Conservation (phyloP, 495 filamentous ascomycete genomes). For the Hypomontagnella monticulosa region DNA sequence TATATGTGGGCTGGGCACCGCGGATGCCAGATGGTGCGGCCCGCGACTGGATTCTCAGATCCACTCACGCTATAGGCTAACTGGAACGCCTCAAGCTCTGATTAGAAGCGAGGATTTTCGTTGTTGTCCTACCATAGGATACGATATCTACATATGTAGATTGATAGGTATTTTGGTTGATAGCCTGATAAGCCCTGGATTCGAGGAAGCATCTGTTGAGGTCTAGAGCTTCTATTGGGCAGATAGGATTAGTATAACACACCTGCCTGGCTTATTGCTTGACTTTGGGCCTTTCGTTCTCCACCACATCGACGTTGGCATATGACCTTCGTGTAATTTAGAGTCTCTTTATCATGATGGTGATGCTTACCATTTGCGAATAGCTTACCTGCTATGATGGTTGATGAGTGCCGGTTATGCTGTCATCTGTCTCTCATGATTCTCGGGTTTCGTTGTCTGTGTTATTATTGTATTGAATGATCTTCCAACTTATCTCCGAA, state of each 20-base stretch:
- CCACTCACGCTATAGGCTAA: slow-evolving; percentile 1
- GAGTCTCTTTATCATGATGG: not conserved
- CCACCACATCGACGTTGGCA: slow-evolving; percentile 1
- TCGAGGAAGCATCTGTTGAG: not conserved
- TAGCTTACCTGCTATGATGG: slow-evolving; percentile 3
- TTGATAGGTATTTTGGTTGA: not conserved
- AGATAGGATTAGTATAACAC: slow-evolving; percentile 1
- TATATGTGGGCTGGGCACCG: slow-evolving; percentile 11
- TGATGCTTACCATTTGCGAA: slow-evolving; percentile 1
- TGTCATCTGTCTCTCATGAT: slow-evolving; percentile 29
- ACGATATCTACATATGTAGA: not conserved
- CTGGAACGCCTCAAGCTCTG: too few relatives aligned
- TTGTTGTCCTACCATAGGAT: too few relatives aligned
- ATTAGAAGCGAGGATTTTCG: too few relatives aligned
- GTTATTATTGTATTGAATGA: slow-evolving; percentile 23
- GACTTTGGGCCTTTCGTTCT: slow-evolving; percentile 6
- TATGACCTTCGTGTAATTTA: slow-evolving; percentile 4
- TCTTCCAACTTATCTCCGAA: slow-evolving; percentile 29
- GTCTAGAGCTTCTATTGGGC: not conserved
- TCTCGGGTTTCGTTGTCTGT: not conserved
- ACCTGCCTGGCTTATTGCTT: not conserved
- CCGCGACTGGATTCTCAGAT: slow-evolving; percentile 16
- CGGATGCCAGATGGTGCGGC: slow-evolving; percentile 26
- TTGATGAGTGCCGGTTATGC: slow-evolving; percentile 10
- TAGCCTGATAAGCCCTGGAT: slow-evolving; percentile 7